These are phyloP conservation scores for Bryoglossum gracile DNA, from an alignment of 495 filamentous ascomycete species.

Conservation along the genomic window DNA sequence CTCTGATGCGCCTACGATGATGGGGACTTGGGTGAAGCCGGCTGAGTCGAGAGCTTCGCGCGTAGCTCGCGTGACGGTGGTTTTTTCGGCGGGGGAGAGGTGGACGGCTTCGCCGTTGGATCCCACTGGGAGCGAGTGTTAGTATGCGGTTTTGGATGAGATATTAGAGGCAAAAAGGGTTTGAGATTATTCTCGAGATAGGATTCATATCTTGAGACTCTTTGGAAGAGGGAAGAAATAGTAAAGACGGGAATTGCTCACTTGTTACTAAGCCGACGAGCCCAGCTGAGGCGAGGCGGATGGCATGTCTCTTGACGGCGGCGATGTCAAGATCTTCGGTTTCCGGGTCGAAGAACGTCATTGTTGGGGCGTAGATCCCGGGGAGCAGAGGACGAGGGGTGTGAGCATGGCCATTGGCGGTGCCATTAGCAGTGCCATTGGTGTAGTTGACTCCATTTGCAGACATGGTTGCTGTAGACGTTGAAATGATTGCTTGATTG, in stretches of 20 bases:
- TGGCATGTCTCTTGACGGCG: constrained; percentile 69
- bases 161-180: too few relatives aligned
- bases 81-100: constrained; percentile 66
- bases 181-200: too few relatives aligned
- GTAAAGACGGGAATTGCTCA: too few relatives aligned
- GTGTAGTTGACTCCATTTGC: constrained; percentile 29
- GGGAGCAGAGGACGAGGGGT: constrained; percentile 60
- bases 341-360: constrained; percentile 79
- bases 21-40: constrained; percentile 65
- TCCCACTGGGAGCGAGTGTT: too few relatives aligned
- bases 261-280: constrained; percentile 77
- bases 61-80: constrained; percentile 68
- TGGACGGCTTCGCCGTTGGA: constrained; percentile 88
- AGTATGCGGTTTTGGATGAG: too few relatives aligned
- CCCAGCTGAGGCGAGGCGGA: constrained; percentile 73
- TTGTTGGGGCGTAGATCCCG: constrained; percentile 83
- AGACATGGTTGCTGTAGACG: constrained; percentile 10
- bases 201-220: too few relatives aligned
- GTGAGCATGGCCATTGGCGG: constrained; percentile 30
- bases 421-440: constrained; percentile 31
- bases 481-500: constrained; percentile 4
- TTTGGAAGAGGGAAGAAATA: too few relatives aligned
- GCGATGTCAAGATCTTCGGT: constrained; percentile 80
- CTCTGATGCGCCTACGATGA: constrained; percentile 76
- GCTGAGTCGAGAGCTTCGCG: constrained; percentile 77